Conservation (phyloP, 192 early-diverging fungal genomes). For the Phycomyces nitens region DNA sequence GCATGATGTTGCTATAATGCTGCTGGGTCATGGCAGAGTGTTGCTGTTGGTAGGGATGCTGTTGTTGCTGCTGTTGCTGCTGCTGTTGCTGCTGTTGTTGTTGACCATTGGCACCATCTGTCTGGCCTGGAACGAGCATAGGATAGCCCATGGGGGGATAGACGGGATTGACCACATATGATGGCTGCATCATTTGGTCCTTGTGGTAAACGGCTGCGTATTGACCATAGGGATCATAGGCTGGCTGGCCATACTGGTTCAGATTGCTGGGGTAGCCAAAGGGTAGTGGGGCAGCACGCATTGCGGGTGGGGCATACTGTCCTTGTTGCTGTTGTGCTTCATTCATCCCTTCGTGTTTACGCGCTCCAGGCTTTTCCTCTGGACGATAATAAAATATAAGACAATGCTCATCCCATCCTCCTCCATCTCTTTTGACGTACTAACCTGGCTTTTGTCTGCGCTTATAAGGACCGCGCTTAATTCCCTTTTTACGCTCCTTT, state of each 20-base stretch:
- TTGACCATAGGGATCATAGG: slow-evolving; percentile 9
- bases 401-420: too few species aligned
- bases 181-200: slow-evolving; percentile 12
- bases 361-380: background rate
- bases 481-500: slow-evolving; percentile 78
- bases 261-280: slow-evolving; percentile 15
- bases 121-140: slow-evolving; percentile 19
- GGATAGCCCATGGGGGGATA: slow-evolving; percentile 23
- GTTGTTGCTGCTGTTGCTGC: slow-evolving; percentile 12
- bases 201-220: slow-evolving; percentile 20
- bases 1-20: slow-evolving; percentile 18
- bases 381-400: background rate
- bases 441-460: slow-evolving; percentile 29
- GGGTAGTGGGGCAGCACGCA: slow-evolving; percentile 21
- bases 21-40: slow-evolving; percentile 11
- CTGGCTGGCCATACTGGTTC: slow-evolving; percentile 24
- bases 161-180: slow-evolving; percentile 26
- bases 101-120: background rate
- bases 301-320: slow-evolving; percentile 14
- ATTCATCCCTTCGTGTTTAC: background rate
- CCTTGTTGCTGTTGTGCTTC: background rate
- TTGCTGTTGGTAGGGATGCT: slow-evolving; percentile 12
- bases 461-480: slow-evolving; percentile 85
- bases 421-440: too few species aligned
- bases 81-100: slow-evolving; percentile 14